These are phyloP conservation scores for Jaapia argillacea DNA, from an alignment of 768 basidiomycete species.

Conservation along the genomic window DNA sequence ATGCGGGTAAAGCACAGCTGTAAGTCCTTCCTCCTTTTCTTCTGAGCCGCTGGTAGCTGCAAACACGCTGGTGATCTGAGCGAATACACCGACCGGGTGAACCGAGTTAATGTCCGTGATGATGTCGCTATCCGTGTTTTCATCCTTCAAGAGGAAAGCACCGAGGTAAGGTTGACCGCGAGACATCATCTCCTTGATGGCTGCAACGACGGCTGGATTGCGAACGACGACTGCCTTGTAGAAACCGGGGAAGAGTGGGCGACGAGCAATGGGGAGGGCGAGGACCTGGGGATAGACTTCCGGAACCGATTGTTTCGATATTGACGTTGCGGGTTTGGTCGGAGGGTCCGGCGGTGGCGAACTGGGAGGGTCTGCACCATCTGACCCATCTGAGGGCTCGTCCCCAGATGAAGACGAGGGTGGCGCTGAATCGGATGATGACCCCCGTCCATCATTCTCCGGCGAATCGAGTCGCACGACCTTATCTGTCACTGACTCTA, in stretches of 20 bases:
- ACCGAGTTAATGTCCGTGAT: constrained; percentile 84
- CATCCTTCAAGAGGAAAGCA: constrained; percentile 93
- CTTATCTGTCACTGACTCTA: too few relatives aligned
- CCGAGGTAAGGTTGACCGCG: constrained; percentile 96
- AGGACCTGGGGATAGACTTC: constrained; percentile 90
- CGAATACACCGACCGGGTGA: constrained; percentile 91
- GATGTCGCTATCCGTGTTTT: constrained; percentile 84
- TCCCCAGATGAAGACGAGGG: constrained; percentile 32
- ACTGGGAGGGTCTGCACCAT: constrained; percentile 27
- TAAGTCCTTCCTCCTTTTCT: constrained; percentile 81
- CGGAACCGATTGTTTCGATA: constrained; percentile 82
- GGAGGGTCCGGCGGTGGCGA: constrained; percentile 28
- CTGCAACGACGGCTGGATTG: constrained; percentile 83
- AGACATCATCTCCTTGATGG: constrained; percentile 94
- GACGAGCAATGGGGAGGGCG: constrained; percentile 88
- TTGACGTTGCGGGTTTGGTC: constrained; percentile 35
- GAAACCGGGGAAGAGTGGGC: constrained; percentile 95
- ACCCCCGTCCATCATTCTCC: constrained; percentile 10
- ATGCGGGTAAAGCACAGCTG: constrained; percentile 91
- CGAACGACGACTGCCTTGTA: constrained; percentile 96
- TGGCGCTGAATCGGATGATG: constrained; percentile 22
- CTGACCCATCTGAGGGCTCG: constrained; percentile 16
- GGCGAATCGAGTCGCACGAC: constrained; percentile 12
- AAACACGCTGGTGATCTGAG: constrained; percentile 93
- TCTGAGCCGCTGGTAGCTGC: constrained; percentile 44